Conservation (phyloP, 164 flowering plant genomes). For the Tetracentron sinense region DNA sequence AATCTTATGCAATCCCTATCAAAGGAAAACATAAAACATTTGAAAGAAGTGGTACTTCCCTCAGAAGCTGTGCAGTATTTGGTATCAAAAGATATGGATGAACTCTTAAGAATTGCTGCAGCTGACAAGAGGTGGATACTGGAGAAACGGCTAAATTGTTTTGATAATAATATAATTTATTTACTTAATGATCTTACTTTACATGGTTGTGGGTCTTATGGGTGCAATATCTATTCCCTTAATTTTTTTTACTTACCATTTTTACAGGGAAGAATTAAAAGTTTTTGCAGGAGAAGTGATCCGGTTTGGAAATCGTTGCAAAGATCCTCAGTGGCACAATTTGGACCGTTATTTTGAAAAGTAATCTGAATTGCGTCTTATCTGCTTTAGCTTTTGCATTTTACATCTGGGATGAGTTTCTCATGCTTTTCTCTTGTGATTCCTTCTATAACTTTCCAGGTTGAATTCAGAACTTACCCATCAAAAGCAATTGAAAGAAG, state of each 20-base stretch:
- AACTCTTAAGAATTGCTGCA: conserved; percentile 75
- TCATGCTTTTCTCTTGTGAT: conserved; percentile 1
- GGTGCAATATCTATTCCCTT: neutral
- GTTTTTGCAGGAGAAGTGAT: conserved; percentile 78
- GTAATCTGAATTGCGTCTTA: conserved; percentile 33
- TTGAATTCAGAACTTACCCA: conserved; percentile 53
- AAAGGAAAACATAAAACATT: conserved; percentile 56
- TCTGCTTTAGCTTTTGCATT: conserved; percentile 4
- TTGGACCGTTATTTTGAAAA: conserved; percentile 82
- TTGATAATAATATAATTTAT: neutral
- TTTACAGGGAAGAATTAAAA: conserved; percentile 75
- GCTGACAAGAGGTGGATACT: conserved; percentile 78
- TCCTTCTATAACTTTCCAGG: conserved; percentile 30
- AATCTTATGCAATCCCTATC: conserved; percentile 84
- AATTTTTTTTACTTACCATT: conserved; percentile 7
- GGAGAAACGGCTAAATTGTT: neutral
- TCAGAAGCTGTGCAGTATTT: conserved; percentile 79
- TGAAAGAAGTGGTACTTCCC: conserved; percentile 70
- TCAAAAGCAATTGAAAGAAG: conserved; percentile 63
- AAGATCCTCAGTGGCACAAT: conserved; percentile 93
- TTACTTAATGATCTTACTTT: neutral
- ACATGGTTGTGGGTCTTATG: neutral
- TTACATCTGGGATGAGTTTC: neutral
- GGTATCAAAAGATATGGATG: conserved; percentile 71
- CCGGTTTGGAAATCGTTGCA: conserved; percentile 93